A percentile compares a stretch with the other conserved stretches of the same genome.
These are phyloP conservation scores for Penicillium taxi DNA, from an alignment of 495 filamentous ascomycete genomes.

Conservation along the genomic window DNA sequence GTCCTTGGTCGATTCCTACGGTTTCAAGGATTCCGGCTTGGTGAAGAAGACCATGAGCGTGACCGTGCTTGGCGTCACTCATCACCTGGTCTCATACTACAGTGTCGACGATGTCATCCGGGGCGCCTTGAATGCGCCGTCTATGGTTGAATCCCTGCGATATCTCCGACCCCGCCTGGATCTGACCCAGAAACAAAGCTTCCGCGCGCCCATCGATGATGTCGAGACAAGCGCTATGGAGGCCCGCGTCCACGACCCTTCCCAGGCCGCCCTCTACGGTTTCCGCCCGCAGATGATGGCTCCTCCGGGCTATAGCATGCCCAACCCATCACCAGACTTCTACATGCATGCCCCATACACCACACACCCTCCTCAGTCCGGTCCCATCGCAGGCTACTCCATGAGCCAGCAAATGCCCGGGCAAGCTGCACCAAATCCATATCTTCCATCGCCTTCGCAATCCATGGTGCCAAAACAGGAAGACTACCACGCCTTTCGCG, in stretches of 20 bases:
- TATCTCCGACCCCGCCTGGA: slow-evolving; percentile 50
- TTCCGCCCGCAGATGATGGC: slow-evolving; percentile 37
- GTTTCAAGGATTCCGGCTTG: slow-evolving; percentile 74
- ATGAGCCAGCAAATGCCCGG: slow-evolving; percentile 27
- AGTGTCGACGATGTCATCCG: slow-evolving; percentile 64
- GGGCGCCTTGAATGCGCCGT: slow-evolving; percentile 51
- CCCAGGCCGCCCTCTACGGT: slow-evolving; percentile 32
- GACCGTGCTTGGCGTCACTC: slow-evolving; percentile 55
- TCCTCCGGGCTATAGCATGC: slow-evolving; percentile 30
- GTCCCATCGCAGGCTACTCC: slow-evolving; percentile 30
- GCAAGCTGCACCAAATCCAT: slow-evolving; percentile 33
- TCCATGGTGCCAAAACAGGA: slow-evolving; percentile 27
- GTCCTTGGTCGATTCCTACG: slow-evolving; percentile 78
- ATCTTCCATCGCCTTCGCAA: slow-evolving; percentile 29
- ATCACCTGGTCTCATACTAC: slow-evolving; percentile 88
- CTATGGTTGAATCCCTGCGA: slow-evolving; percentile 47
- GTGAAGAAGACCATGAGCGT: slow-evolving; percentile 92
- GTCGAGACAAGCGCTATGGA: slow-evolving; percentile 39
- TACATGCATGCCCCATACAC: slow-evolving; percentile 34
- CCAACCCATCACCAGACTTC: slow-evolving; percentile 29
- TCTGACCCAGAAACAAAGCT: slow-evolving; percentile 59
- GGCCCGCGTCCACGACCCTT: slow-evolving; percentile 28
- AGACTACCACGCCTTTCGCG: slow-evolving; percentile 34
- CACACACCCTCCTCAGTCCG: slow-evolving; percentile 30
- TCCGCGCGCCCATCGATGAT: slow-evolving; percentile 61